Evolutionary conservation across 306 rosid species (phyloP).

Genomic region (Bauhinia variegata): DNA sequence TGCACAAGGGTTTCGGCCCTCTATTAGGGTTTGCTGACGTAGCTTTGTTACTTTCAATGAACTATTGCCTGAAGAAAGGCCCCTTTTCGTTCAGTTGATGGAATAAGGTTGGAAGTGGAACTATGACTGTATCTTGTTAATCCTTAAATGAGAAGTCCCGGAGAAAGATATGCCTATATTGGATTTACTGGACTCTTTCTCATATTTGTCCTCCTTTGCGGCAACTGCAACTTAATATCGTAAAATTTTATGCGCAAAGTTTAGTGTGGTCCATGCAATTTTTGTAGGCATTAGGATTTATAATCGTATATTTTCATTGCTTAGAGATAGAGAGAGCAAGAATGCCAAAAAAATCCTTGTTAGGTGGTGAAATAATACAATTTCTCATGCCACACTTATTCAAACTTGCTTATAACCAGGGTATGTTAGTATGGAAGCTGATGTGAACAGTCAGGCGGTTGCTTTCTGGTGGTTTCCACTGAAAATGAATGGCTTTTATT

Average conservation of each 20-base stretch:
- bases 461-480: slow-evolving; percentile 22
- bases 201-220: not conserved
- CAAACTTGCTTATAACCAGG: not conserved
- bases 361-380: not conserved
- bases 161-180: not conserved
- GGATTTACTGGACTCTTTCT: slow-evolving; percentile 4
- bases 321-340: not conserved
- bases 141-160: not conserved
- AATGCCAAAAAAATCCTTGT: too few species aligned
- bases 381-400: slow-evolving; percentile 1
- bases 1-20: slow-evolving; percentile 31
- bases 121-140: not conserved
- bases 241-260: not conserved
- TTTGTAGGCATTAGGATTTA: not conserved
- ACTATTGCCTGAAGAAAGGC: not conserved
- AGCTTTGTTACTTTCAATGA: not conserved
- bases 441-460: not conserved
- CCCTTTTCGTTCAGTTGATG: slow-evolving; percentile 4
- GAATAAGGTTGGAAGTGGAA: not conserved
- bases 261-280: not conserved
- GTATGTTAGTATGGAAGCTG: not conserved
- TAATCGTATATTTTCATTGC: not conserved
- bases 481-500: not conserved
- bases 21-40: slow-evolving; percentile 14
- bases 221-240: not conserved